A percentile compares a stretch with the other conserved stretches of the same genome.
phyloP scores from a whole-genome alignment of 495 filamentous ascomycete species.

The Pyrenula massariospora region DNA sequence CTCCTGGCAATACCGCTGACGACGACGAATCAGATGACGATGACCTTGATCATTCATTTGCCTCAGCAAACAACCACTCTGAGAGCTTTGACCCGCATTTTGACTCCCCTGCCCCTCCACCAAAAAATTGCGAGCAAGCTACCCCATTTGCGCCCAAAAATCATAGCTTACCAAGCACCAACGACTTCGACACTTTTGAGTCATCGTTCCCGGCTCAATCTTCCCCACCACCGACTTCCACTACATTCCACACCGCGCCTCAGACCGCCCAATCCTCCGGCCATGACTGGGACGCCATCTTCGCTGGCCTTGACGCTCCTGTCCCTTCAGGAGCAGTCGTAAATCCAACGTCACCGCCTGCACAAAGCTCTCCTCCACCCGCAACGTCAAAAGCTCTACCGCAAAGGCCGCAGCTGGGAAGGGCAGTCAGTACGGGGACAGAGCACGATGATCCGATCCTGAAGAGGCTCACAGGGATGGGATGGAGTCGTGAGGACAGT shows the following conservation, averaged over 20 bases:
- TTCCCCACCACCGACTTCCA: constrained; percentile 15
- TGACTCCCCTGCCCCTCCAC: constrained; percentile 24
- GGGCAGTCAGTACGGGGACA: constrained; percentile 61
- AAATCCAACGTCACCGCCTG: constrained; percentile 30
- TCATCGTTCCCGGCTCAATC: constrained; percentile 18
- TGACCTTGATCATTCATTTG: constrained; percentile 20
- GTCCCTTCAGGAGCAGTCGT: not conserved
- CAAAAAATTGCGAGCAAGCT: constrained; percentile 19
- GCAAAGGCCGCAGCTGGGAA: constrained; percentile 37
- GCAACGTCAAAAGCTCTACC: constrained; percentile 1
- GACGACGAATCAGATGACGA: constrained; percentile 60
- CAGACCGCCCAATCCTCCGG: constrained; percentile 11
- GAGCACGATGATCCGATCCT: constrained; percentile 85
- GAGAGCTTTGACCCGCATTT: constrained; percentile 58
- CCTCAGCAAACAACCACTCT: constrained; percentile 17
- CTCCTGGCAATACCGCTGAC: constrained; percentile 58
- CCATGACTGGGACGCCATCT: constrained; percentile 94
- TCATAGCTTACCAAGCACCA: constrained; percentile 17
- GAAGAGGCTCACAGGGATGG: constrained; percentile 84
- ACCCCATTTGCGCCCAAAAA: constrained; percentile 23
- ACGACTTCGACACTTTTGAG: constrained; percentile 41
- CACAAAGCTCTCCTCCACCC: constrained; percentile 3
- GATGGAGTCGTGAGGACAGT: constrained; percentile 69
- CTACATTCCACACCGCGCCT: constrained; percentile 15
- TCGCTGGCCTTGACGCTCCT: constrained; percentile 55